Evolutionary conservation across 2,329 filamentous ascomycete species (phyloP), one percentile per base, ranked within the genome.

Genomic region (Emmonsia crescens): DNA sequence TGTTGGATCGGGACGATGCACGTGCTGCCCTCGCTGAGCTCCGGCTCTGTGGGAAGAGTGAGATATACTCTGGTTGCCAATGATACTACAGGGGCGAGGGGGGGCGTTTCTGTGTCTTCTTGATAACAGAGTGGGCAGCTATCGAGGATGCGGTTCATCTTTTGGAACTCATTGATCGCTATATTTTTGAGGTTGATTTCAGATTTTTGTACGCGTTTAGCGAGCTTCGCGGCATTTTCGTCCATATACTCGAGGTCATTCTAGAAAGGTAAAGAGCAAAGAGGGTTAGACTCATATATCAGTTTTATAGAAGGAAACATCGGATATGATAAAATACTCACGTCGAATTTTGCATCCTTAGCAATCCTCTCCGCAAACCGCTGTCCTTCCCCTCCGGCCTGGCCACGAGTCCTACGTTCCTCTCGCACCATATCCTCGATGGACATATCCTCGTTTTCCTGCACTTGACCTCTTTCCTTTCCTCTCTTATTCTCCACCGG

Each of bases 341-440:
- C 81, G 71, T 91, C 87, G 72, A 95, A 99, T 71, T 92, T 95
- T 57, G 77, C 84, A 74, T 99, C 94, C 72, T 96, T 96, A 60
- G 92, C 90, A 67, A 99, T 99, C 63, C 92, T 86, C 73, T 97
- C 92, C 2, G 94, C 94, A 38, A 96, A 83, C 3, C 89, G 85
- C 68, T 86, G 80, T 0, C 89, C 89, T 71, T 96, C 92, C 60
- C 91, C 91, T 49, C 89, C 90, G 3, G 80, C 79, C 69, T 90
- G 85, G 19, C 87, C 87, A 62, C 86, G 87, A 4, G 90, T 96
- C 60, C 93, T 87, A 42, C 90, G 85, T 75, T 99, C 94, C 74
- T 97, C 92, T 33, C 91, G 86, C 21, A 99, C 85, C 94, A 99
- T 99, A 74, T 99, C 94, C 60, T 96, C 91, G 63, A 99, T 89